Conservation (phyloP, 345 rosid genomes). For the Brassica nigra region DNA sequence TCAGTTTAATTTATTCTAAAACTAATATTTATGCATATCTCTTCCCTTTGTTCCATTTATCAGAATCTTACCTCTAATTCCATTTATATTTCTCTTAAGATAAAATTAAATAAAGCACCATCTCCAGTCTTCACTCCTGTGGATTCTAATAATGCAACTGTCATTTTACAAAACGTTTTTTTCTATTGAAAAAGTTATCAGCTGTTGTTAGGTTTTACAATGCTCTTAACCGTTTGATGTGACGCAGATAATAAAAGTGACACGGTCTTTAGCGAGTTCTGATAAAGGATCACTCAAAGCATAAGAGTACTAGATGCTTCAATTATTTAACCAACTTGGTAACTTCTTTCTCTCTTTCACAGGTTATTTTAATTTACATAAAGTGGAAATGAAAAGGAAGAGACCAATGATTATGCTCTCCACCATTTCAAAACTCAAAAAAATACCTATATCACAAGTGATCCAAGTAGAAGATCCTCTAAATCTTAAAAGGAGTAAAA, state of each 20-base stretch:
- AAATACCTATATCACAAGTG: conserved; percentile 25
- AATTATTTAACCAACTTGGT: conserved; percentile 21
- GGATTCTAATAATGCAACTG: conserved; percentile 37
- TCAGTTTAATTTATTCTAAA: conserved; percentile 23
- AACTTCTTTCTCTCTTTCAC: conserved; percentile 13
- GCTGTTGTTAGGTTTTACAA: conserved; percentile 28
- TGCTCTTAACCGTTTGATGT: conserved; percentile 39
- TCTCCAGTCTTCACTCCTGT: conserved; percentile 30
- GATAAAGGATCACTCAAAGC: neutral
- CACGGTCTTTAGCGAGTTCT: conserved; percentile 18
- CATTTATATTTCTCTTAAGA: neutral
- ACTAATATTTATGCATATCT: conserved; percentile 37
- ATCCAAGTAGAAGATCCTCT: conserved; percentile 43
- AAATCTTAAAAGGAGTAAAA: conserved; percentile 36
- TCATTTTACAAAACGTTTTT: conserved; percentile 19
- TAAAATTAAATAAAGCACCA: conserved; percentile 24
- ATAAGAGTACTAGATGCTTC: conserved; percentile 21
- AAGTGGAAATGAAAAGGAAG: conserved; percentile 25
- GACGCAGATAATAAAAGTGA: conserved; percentile 27
- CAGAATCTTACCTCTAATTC: conserved; percentile 41
- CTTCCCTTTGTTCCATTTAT: conserved; percentile 43
- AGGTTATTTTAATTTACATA: conserved; percentile 5
- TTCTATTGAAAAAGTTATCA: conserved; percentile 1
- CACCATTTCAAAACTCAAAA: conserved; percentile 40
- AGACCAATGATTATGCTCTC: conserved; percentile 43